Evolutionary conservation across 805 yeast genomes (phyloP).

Genomic region (Teunomyces atbi): DNA sequence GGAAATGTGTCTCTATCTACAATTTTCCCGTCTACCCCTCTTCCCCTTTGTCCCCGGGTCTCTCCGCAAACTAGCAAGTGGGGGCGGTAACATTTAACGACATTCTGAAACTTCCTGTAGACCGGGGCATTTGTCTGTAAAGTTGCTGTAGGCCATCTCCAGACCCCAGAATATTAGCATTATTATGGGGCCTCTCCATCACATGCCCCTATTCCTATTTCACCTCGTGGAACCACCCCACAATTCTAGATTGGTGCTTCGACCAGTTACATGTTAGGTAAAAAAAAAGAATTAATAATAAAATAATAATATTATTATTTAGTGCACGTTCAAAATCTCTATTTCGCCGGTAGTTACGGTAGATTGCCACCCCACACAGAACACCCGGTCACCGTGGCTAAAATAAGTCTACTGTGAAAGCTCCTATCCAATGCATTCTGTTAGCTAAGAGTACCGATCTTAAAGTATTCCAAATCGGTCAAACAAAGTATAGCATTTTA

Average conservation of each 20-base stretch:
- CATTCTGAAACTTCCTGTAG: neutral
- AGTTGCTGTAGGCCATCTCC: too few relatives aligned
- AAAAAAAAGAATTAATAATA: neutral
- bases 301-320: neutral
- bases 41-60: neutral
- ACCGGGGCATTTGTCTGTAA: neutral
- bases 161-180: too few relatives aligned
- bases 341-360: neutral
- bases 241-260: neutral
- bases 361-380: neutral
- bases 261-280: neutral
- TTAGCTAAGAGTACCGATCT: too few relatives aligned
- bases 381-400: neutral
- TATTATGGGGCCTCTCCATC: neutral
- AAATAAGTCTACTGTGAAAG: neutral
- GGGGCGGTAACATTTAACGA: neutral
- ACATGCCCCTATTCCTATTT: conserved; percentile 2
- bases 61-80: neutral
- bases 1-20: neutral
- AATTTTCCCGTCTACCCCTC: neutral
- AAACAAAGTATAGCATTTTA: too few relatives aligned
- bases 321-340: neutral
- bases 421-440: too few relatives aligned
- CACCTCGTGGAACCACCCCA: conserved; percentile 5
- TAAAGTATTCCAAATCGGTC: too few relatives aligned